Evolutionary conservation across 1,284 basidiomycete genomes (phyloP), one percentile per base, ranked within the genome.

Genomic region (Schizophyllum commune): DNA sequence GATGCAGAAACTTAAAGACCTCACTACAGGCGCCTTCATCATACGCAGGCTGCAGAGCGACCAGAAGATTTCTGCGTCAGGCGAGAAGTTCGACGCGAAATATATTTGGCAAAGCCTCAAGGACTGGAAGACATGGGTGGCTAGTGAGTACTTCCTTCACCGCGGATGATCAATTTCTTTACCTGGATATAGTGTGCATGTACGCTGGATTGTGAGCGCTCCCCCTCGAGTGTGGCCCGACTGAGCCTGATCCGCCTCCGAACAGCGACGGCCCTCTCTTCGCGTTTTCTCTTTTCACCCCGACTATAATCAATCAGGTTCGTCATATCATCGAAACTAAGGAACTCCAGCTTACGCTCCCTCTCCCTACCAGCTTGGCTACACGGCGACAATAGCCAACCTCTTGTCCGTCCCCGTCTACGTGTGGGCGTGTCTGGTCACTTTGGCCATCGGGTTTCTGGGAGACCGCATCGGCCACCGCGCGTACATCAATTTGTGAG

Each of bases 41-140:
- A 79, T 91, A 60, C 79, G 82, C 21, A 77, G 88, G 32, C 77
- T 91, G 32, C 84, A 88, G 70, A 74, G 76, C 33, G 88, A 91
- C 68, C 80, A 83, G 72, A 86, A 85, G 68, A 83, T 84, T 66
- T 87, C 86, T 67, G 89, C 88, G 2, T 83, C 78, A 1, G 88
- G 88, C n/a, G 88, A 91, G 72, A 72, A 72, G 53, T 81, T 89
- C 63, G 76, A 72, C 58, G 77, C 76, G 76, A 77, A 77, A 65
- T 85, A 85, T 67, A 79, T 91, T 27, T 78, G 72, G 73, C 74
- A 83, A 64, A 86, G 85, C 65, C 70, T 89, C 61, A 66, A 72
- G 8, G 89, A 91, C 66, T 86, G 84, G 84, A 91, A 91, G 74
- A 89, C 86, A 0, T 91, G 85, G 82, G 65, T 88, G 17, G 83